These are phyloP conservation scores for Neurospora sp. DNA, from an alignment of 2,329 filamentous ascomycete species.

Conservation along the genomic window DNA sequence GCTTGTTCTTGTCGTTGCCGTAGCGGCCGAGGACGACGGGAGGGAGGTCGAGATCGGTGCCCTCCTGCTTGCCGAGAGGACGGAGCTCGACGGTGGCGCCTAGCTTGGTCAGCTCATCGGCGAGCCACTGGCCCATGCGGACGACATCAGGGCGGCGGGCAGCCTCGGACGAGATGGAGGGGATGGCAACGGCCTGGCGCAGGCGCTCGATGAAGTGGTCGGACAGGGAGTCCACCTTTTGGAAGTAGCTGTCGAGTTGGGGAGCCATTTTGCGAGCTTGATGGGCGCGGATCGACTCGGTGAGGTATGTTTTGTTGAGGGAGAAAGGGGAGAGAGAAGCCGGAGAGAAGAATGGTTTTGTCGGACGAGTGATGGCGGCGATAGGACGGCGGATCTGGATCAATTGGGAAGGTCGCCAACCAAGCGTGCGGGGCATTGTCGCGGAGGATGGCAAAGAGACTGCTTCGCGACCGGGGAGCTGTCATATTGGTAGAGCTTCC, in stretches of 20 bases:
- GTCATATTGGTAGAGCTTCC: neutral
- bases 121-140: constrained; percentile 91
- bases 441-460: neutral
- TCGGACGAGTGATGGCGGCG: neutral
- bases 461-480: neutral
- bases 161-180: constrained; percentile 88
- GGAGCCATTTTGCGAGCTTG: constrained; percentile 75
- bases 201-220: constrained; percentile 82
- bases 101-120: constrained; percentile 67
- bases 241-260: constrained; percentile 84
- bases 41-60: constrained; percentile 81
- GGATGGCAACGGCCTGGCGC: constrained; percentile 86
- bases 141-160: constrained; percentile 84
- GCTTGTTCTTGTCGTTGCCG: constrained; percentile 83
- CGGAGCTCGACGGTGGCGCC: constrained; percentile 84
- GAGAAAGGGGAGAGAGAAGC: neutral
- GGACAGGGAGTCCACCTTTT: constrained; percentile 74
- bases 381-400: neutral
- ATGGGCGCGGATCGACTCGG: constrained; percentile 41
- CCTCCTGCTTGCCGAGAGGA: constrained; percentile 81
- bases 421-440: neutral
- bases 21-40: constrained; percentile 89
- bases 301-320: constrained; percentile 33
- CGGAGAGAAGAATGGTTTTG: constrained; percentile 1
- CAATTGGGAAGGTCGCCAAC: neutral